phyloP scores from a whole-genome alignment of 2,329 filamentous ascomycete genomes.

The Exophiala aquamarina region DNA sequence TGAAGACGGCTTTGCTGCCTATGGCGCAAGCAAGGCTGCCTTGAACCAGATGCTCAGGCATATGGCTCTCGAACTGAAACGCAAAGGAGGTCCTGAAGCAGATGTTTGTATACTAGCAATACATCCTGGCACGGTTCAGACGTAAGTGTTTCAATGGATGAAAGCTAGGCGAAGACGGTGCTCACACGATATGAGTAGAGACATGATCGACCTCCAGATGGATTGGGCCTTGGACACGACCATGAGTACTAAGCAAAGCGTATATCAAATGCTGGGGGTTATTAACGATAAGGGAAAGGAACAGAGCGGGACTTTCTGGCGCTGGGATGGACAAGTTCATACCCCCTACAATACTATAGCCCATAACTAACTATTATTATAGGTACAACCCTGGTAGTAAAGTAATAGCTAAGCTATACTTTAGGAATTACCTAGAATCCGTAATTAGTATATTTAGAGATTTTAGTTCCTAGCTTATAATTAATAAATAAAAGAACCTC shows the following conservation, averaged over 20 bases:
- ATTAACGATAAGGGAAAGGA: slow-evolving; percentile 49
- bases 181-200: too few relatives aligned
- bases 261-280: slow-evolving; percentile 51
- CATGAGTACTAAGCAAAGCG: slow-evolving; percentile 51
- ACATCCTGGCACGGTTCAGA: slow-evolving; percentile 59
- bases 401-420: too few relatives aligned
- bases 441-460: too few relatives aligned
- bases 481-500: too few relatives aligned
- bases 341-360: too few relatives aligned
- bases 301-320: slow-evolving; percentile 58
- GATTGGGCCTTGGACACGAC: slow-evolving; percentile 55
- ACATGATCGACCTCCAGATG: slow-evolving; percentile 54
- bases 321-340: slow-evolving; percentile 56
- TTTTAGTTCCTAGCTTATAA: too few relatives aligned
- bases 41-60: slow-evolving; percentile 58
- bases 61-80: slow-evolving; percentile 56
- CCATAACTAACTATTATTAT: too few relatives aligned
- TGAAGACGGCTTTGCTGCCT: slow-evolving; percentile 60
- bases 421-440: too few relatives aligned
- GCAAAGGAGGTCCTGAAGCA: slow-evolving; percentile 43
- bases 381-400: too few relatives aligned
- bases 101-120: slow-evolving; percentile 48
- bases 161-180: too few relatives aligned
- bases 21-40: slow-evolving; percentile 57
- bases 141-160: too few relatives aligned